phyloP scores from a whole-genome alignment of 1,139 yeast genomes.

The Debaryomycetaceae sp. region DNA sequence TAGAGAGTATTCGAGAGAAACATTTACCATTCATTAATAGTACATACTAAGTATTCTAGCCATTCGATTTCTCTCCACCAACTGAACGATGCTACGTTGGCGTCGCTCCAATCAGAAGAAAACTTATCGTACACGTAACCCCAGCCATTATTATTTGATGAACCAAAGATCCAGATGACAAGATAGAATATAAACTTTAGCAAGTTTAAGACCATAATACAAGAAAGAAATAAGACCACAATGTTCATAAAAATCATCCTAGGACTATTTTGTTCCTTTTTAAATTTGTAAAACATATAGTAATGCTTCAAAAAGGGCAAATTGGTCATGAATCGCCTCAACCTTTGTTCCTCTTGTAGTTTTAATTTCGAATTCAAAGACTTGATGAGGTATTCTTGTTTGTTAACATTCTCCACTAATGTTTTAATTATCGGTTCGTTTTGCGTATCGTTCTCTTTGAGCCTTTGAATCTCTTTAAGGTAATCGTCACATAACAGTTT shows the following conservation, averaged over 20 bases:
- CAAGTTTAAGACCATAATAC: constrained; percentile 19
- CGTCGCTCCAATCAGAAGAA: constrained; percentile 8
- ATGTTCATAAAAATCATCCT: constrained; percentile 21
- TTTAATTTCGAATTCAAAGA: constrained; percentile 19
- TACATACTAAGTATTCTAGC: constrained; percentile 29
- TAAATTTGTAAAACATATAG: constrained; percentile 24
- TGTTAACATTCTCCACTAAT: constrained; percentile 14
- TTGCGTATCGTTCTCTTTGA: constrained; percentile 13
- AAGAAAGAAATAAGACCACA: constrained; percentile 20
- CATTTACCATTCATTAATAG: background rate
- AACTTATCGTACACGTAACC: constrained; percentile 21
- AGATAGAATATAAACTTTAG: constrained; percentile 14
- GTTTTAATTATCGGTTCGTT: constrained; percentile 14
- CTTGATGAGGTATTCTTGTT: constrained; percentile 23
- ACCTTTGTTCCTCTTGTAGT: constrained; percentile 6
- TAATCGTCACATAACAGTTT: constrained; percentile 23
- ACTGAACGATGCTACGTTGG: constrained; percentile 10
- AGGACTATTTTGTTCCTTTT: constrained; percentile 18
- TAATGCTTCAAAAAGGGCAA: constrained; percentile 36
- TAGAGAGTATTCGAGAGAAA: background rate
- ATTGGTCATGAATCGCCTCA: constrained; percentile 18
- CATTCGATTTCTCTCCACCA: constrained; percentile 38
- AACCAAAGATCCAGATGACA: constrained; percentile 8
- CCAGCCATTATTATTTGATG: constrained; percentile 10
- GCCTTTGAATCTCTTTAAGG: constrained; percentile 16